Base-by-base conservation (phyloP, 1,139 yeast genomes). In the Trichomonascaceae sp. region DNA sequence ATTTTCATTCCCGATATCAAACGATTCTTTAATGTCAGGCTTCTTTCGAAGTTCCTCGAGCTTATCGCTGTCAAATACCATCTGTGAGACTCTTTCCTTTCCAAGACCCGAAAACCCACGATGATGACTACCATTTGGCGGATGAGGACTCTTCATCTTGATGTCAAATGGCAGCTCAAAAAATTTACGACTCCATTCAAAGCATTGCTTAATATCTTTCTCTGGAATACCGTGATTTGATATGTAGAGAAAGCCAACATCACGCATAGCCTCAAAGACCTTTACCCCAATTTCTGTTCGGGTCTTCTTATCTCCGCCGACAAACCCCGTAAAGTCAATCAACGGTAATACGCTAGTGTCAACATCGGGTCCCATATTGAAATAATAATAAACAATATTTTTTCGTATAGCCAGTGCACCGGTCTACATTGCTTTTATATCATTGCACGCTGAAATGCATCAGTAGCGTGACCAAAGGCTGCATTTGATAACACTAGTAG, bases 11-110 rank as follows among this genome's bases (percentile, higher is more conserved):
- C 50, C 51, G 43, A 52, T 48, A 39, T 52, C 51, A 48, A 41
- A 48, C 2, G 54, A 52, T 30, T 52, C 54, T 36, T 52, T 52
- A 17, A 38, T 30, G 20, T 52, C 54, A 12, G 54, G 52, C n/a
- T 48, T 44, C 43, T 49, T 49, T 19, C 52, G 17, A 30, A 49
- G 18, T 39, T 49, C 52, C 17, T 20, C 17, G 15, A 49, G 51
- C 50, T 49, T 49, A 17, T 43, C 47, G 6, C 13, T 17, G n/a
- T 49, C 52, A 43, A 49, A 49, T 2, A 49, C 52, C 52, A 49
- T 49, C 15, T 49, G 52, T 2, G 52, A 49, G 10, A 49, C 52
- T 24, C 43, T 20, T 24, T 49, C 52, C 22, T 49, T 49, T 22
- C 52, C 52, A n/a, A 49, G 15, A 18, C 52, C 47, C 12, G 52